Base-by-base conservation (phyloP, 2,329 filamentous ascomycete species). In the Blastomyces silverae region DNA sequence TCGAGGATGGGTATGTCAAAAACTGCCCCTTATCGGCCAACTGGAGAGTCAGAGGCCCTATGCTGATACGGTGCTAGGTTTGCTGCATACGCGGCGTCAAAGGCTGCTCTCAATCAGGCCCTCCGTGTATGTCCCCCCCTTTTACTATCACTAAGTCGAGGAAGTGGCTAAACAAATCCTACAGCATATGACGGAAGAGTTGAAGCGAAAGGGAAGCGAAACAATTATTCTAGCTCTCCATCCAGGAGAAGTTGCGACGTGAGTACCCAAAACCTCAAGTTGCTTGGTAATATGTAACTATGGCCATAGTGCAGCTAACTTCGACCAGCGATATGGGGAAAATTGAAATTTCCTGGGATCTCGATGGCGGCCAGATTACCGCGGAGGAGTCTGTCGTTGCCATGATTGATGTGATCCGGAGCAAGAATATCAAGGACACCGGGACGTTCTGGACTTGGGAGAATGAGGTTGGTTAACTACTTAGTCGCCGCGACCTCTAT, bases 391-490 rank as follows among this genome's bases (percentile, higher is more conserved):
- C 46, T 25, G n/a, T 50, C 8, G 2, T 10, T 13, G 46, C 46
- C 46, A 50, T 50, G n/a, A 13, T 50, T 50, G 46, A 50, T 25
- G 46, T 50, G n/a, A n/a, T 50, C 22, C n/a, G n/a, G 46, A 50
- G 46, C n/a, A 50, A 50, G 46, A 25, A 13, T 50, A 50, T 50
- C n/a, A 10, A 22, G 8, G 46, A 50, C 46, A 50, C n/a, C n/a
- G 46, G 46, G 46, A 50, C 46, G n/a, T 50, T 50, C 46, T 50
- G 46, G n/a, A 50, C 46, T 22, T 50, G 46, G 46, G 46, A 50
- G 46, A 50, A 50, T 50, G 46, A 50, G n/a, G 28, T 31, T 31
- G 4, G 46, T 50, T 22, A 25, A 17, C 1, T 37, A 37, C 6
- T 50, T 50, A 50, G 22, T 22, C n/a, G 11, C 20, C 46, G n/a